Conservation (phyloP, 352 stramenopile species). For the Globisporangium carolinianum region DNA sequence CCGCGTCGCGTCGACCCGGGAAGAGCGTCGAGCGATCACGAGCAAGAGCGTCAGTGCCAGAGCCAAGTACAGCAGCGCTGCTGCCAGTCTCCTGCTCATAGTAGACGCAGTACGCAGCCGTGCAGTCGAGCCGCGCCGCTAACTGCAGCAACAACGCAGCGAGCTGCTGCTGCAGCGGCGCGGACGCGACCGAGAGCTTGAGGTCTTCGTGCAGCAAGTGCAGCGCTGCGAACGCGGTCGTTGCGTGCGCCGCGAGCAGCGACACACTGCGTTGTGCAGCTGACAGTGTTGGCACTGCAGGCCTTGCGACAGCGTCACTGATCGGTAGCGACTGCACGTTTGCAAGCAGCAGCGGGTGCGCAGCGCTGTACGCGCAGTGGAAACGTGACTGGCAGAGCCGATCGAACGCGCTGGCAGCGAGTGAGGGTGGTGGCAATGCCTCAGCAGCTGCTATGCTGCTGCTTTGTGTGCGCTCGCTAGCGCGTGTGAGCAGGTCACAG, state of each 20-base stretch:
- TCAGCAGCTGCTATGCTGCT: no score
- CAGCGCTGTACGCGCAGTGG: slow-evolving; percentile 35
- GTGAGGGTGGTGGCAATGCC: no score
- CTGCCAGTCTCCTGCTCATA: slow-evolving; percentile 42
- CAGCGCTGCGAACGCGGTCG: slow-evolving; percentile 36
- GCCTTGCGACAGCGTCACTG: no score
- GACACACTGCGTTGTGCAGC: neutral
- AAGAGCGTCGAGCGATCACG: neutral
- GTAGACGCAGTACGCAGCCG: slow-evolving; percentile 31
- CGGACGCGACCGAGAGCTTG: slow-evolving; percentile 38
- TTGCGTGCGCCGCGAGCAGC: neutral
- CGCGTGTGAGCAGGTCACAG: neutral
- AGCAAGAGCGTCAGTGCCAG: no score
- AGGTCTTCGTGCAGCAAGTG: slow-evolving; percentile 72
- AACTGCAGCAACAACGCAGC: slow-evolving; percentile 28
- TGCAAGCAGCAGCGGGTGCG: slow-evolving; percentile 27
- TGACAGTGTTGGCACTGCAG: neutral
- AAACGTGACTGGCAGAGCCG: slow-evolving; percentile 32
- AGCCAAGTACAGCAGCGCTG: no score
- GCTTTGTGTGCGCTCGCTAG: neutral
- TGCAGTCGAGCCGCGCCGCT: slow-evolving; percentile 19
- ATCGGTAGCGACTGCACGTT: neutral
- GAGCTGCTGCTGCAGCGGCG: slow-evolving; percentile 26
- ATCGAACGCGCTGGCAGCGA: slow-evolving; percentile 21
- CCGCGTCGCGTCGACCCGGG: neutral